These are phyloP conservation scores for Yamadazyma kanchanaburiensis DNA, from an alignment of 1,139 yeast genomes.

Conservation along the genomic window DNA sequence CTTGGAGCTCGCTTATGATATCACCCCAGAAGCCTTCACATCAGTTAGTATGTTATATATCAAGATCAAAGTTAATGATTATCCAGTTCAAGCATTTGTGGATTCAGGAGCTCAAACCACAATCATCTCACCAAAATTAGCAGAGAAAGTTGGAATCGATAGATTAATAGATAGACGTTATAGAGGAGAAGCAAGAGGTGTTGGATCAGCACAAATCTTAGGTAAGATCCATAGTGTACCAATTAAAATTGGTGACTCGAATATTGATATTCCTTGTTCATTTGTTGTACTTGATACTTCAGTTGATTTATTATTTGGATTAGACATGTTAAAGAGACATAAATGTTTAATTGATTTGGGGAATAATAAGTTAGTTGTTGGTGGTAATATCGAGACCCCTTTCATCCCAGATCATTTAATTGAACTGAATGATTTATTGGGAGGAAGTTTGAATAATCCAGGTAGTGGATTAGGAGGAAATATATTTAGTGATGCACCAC, in stretches of 20 bases:
- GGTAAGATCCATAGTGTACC: constrained; percentile 93
- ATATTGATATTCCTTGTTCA: constrained; percentile 63
- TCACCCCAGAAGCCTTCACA: constrained; percentile 87
- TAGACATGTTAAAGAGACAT: constrained; percentile 84
- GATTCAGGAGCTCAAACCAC: constrained; percentile 97
- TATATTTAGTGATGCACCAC: constrained; percentile 23
- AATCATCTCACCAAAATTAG: constrained; percentile 72
- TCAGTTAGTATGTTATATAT: constrained; percentile 82
- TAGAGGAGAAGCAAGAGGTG: constrained; percentile 84
- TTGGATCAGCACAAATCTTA: constrained; percentile 73
- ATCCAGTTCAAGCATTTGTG: constrained; percentile 84
- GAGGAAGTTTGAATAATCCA: constrained; percentile 14
- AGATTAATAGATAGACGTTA: constrained; percentile 80
- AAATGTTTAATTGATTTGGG: constrained; percentile 78
- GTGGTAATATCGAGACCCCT: constrained; percentile 61
- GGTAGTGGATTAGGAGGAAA: constrained; percentile 31
- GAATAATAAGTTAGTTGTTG: constrained; percentile 65
- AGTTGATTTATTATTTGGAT: constrained; percentile 66
- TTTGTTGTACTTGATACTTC: constrained; percentile 77
- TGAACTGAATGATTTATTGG: constrained; percentile 22
- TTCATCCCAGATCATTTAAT: constrained; percentile 76
- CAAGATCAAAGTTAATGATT: constrained; percentile 72
- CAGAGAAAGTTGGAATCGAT: constrained; percentile 66
- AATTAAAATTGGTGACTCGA: constrained; percentile 62
- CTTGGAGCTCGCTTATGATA: constrained; percentile 74